A percentile compares a stretch with the other conserved stretches of the same genome.
Evolutionary conservation across 2,329 filamentous ascomycete genomes (phyloP).

Genomic region (Chrysosporium queenslandicum): DNA sequence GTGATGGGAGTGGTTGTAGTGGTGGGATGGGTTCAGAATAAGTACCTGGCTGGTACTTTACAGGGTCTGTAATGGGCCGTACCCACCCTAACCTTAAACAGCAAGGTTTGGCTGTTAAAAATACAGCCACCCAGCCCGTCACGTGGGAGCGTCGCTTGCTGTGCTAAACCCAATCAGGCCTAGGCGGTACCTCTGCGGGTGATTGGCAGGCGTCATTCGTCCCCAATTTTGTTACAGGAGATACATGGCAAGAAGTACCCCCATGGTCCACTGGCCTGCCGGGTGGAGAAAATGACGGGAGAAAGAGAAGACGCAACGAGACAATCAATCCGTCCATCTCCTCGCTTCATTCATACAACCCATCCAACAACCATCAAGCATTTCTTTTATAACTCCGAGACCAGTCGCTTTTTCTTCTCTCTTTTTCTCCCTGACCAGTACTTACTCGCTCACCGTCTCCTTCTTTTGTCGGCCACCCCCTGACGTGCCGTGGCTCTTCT

Average conservation of each 20-base stretch:
- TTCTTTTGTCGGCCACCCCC: background rate
- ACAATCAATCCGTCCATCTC: background rate
- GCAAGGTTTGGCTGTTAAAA: background rate
- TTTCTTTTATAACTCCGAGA: background rate
- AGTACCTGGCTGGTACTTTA: no score
- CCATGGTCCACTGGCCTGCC: background rate
- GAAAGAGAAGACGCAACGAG: background rate
- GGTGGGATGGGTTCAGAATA: no score
- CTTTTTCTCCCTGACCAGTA: background rate
- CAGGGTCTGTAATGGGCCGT: background rate
- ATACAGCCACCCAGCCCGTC: conserved; percentile 6
- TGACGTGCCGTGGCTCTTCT: background rate
- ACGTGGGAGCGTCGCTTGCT: background rate
- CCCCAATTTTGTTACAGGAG: background rate
- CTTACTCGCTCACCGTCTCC: background rate
- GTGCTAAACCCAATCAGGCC: background rate
- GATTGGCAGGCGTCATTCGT: conserved; percentile 4
- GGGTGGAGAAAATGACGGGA: background rate
- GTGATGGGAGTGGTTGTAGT: no score
- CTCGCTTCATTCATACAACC: background rate
- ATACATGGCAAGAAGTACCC: conserved; percentile 1
- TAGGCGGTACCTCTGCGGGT: background rate
- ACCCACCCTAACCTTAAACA: conserved; percentile 4
- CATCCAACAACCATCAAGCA: background rate
- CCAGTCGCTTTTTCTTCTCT: background rate